Base-by-base conservation (phyloP, 306 rosid genomes). In the Ormosia emarginata region DNA sequence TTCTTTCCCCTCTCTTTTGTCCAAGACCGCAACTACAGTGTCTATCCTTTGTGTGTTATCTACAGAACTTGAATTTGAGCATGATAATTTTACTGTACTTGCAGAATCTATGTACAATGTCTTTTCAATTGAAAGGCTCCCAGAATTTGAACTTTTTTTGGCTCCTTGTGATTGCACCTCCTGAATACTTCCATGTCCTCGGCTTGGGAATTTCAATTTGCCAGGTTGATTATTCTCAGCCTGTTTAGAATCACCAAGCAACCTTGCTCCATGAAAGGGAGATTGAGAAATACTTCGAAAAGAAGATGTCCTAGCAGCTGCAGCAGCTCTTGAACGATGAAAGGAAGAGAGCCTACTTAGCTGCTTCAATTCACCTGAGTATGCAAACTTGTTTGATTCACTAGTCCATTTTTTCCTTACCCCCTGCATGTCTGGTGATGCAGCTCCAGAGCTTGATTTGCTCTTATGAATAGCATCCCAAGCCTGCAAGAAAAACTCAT, bases 41-140 rank as follows among this genome's bases (percentile, higher is more conserved):
- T 68, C 53, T 8, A 14, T 55, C 32, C 47, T 82, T 77, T 55
- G 73, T 52, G 79, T 63, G 66, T 12, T 77, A 74, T 69, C 83
- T n/a, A 80, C 77, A 84, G 62, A 82, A 82, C 81, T 71, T 44
- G 89, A 87, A 66, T 85, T 87, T 78, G 84, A 71, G 77, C 18
- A 37, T 15, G 88, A 67, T 14, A 7, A 40, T 80, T 81, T 84
- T 41, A 78, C 74, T 64, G 76, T 85, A 67, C 87, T 90, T 36
- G 75, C 90, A 84, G 92, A 74, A 80, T 93, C 98, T 81, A 91
- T 84, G 77, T 88, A 87, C 78, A 91, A 75, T 41, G 93, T 87
- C 82, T 91, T 95, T 87, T 90, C 99, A 37, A 82, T 71, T 14
- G 86, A 52, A 61, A 87, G 75, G 69, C 68, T 87, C 52, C 57